These are phyloP conservation scores for Boletus pseudopeckii DNA, from an alignment of 768 basidiomycete genomes.

Conservation along the genomic window DNA sequence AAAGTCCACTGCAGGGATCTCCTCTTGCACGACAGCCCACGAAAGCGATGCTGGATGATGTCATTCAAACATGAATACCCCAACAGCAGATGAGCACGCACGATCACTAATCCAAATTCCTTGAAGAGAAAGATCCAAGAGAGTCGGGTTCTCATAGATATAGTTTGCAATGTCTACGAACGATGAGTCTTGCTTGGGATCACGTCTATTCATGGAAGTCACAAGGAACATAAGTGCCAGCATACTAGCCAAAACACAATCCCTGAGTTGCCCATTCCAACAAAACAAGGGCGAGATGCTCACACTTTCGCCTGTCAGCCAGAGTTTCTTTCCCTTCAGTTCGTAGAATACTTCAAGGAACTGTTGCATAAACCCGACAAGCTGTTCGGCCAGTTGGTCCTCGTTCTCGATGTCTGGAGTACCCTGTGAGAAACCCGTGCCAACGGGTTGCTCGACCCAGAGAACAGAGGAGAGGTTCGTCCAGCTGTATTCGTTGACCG, in stretches of 20 bases:
- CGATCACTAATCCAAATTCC: conserved; percentile 76
- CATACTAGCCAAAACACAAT: conserved; percentile 45
- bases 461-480: conserved; percentile 74
- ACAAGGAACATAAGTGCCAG: conserved; percentile 67
- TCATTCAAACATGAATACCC: neutral
- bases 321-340: conserved; percentile 68
- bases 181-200: neutral
- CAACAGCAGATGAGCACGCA: conserved; percentile 32
- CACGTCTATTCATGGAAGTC: conserved; percentile 16
- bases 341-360: conserved; percentile 75
- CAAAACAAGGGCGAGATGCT: conserved; percentile 23
- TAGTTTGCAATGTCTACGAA: conserved; percentile 67
- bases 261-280: neutral
- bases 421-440: conserved; percentile 76
- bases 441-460: conserved; percentile 78
- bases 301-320: conserved; percentile 72
- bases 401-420: conserved; percentile 59
- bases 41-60: conserved; percentile 47
- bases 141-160: conserved; percentile 57
- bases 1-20: conserved; percentile 72
- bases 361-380: conserved; percentile 62
- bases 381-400: conserved; percentile 52
- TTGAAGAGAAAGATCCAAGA: conserved; percentile 54
- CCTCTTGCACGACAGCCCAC: conserved; percentile 59
- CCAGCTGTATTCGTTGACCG: conserved; percentile 67